Percentiles rank a stretch among this genome's conserved stretches.
Evolutionary conservation across 495 filamentous ascomycete species (phyloP).

Genomic region (Hypoxylon lienhwacheense): DNA sequence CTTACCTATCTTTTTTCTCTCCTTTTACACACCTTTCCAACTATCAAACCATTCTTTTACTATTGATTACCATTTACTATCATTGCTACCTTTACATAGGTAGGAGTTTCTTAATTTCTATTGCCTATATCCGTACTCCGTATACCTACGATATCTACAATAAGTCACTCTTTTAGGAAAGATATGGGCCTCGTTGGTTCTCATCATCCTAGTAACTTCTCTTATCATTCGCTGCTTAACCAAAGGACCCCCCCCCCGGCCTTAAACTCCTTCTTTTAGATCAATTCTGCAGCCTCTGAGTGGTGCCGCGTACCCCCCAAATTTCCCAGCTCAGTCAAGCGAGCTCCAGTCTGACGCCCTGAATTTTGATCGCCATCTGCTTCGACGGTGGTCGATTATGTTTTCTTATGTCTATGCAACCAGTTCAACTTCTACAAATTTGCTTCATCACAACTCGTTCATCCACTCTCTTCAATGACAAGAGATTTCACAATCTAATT

Average conservation of each 20-base stretch:
- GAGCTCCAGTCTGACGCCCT: constrained; percentile 36
- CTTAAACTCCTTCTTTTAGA: constrained; percentile 21
- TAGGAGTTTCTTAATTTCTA: not conserved
- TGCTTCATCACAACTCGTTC: constrained; percentile 32
- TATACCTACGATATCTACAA: not conserved
- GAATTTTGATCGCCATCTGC: constrained; percentile 38
- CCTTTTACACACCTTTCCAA: not conserved
- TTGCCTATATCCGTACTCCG: not conserved
- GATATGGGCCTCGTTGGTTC: constrained; percentile 27
- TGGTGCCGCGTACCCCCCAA: constrained; percentile 34
- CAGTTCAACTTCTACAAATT: constrained; percentile 37
- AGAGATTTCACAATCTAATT: constrained; percentile 28
- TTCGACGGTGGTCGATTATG: constrained; percentile 29
- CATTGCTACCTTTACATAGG: constrained; percentile 2
- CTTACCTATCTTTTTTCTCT: not conserved
- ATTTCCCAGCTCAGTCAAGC: constrained; percentile 34
- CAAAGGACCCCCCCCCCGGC: constrained; percentile 22
- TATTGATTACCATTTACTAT: too few species aligned
- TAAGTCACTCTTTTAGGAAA: constrained; percentile 11
- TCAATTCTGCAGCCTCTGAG: constrained; percentile 26
- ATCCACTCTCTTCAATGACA: constrained; percentile 34
- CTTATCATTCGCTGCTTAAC: constrained; percentile 36
- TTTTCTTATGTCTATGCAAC: constrained; percentile 39
- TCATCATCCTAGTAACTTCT: constrained; percentile 25
- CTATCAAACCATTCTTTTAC: not conserved